These are phyloP conservation scores for Physocladia obscura DNA, from an alignment of 192 early-diverging fungal species.

Conservation along the genomic window DNA sequence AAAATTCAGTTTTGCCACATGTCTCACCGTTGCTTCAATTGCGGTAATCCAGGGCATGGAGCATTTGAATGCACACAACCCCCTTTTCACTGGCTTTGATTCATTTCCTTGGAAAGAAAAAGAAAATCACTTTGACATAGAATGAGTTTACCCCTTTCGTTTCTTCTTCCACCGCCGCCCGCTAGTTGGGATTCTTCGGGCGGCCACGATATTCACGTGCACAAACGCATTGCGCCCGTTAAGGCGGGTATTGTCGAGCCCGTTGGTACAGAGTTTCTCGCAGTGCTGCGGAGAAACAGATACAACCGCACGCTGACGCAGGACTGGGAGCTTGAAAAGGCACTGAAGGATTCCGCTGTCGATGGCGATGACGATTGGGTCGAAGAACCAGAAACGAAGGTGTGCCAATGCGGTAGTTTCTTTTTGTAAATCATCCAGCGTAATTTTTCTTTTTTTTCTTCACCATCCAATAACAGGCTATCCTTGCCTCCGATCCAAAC, in stretches of 20 bases:
- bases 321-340: slow-evolving; percentile 48
- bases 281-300: slow-evolving; percentile 39
- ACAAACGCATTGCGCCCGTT: slow-evolving; percentile 36
- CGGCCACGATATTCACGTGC: slow-evolving; percentile 41
- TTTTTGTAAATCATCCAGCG: too few species aligned
- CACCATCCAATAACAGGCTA: neutral
- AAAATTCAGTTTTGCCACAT: too few species aligned
- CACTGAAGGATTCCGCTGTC: slow-evolving; percentile 52
- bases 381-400: slow-evolving; percentile 74
- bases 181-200: slow-evolving; percentile 59
- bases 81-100: too few species aligned
- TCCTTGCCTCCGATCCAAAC: neutral
- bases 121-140: too few species aligned
- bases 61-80: too few species aligned
- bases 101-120: too few species aligned
- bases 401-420: too few species aligned
- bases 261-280: slow-evolving; percentile 46
- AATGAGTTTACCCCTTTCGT: too few species aligned
- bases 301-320: slow-evolving; percentile 51
- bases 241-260: slow-evolving; percentile 43
- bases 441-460: neutral
- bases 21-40: too few species aligned
- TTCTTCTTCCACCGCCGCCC: slow-evolving; percentile 74
- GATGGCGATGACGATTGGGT: slow-evolving; percentile 62
- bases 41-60: too few species aligned